A percentile compares a stretch with the other conserved stretches of the same genome.
Conservation (phyloP, 1,139 yeast species). For the Magnusiomyces sp. region DNA sequence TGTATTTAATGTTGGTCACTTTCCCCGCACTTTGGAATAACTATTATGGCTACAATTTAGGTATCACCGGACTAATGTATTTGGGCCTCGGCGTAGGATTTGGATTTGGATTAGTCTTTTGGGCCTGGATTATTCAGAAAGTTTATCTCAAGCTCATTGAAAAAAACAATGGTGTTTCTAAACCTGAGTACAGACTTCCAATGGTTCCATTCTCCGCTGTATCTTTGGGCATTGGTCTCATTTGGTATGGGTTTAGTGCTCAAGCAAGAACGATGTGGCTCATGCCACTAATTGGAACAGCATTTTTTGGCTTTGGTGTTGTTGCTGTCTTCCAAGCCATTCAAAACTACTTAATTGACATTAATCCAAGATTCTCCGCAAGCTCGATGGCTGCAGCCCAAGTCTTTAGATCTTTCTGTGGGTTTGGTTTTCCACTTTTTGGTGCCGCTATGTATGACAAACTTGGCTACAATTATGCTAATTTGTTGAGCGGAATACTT, state of each 20-base stretch:
- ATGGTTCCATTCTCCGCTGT: slow-evolving; percentile 33
- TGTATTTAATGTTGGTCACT: slow-evolving; percentile 52
- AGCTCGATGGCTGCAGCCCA: slow-evolving; percentile 53
- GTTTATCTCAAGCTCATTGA: slow-evolving; percentile 33
- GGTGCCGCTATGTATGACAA: slow-evolving; percentile 29
- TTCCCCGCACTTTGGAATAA: slow-evolving; percentile 46
- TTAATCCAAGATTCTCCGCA: slow-evolving; percentile 58
- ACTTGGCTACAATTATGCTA: slow-evolving; percentile 58
- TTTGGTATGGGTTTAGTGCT: slow-evolving; percentile 62
- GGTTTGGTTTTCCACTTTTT: slow-evolving; percentile 41
- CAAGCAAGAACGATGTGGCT: slow-evolving; percentile 42
- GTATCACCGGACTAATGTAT: slow-evolving; percentile 52
- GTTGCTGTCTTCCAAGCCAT: slow-evolving; percentile 52
- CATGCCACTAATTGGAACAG: slow-evolving; percentile 49
- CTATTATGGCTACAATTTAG: slow-evolving; percentile 40
- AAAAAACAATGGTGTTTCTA: slow-evolving; percentile 43
- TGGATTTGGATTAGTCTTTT: slow-evolving; percentile 37
- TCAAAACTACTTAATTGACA: slow-evolving; percentile 54
- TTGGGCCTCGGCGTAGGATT: slow-evolving; percentile 49
- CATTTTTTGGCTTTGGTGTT: slow-evolving; percentile 48
- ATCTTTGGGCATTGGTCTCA: slow-evolving; percentile 43
- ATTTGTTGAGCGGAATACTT: slow-evolving; percentile 49
- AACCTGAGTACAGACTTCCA: slow-evolving; percentile 50
- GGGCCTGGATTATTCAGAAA: slow-evolving; percentile 38
- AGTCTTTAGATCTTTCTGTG: slow-evolving; percentile 49